Base-by-base conservation (phyloP, 116 monocot species). In the Iris pallida region DNA sequence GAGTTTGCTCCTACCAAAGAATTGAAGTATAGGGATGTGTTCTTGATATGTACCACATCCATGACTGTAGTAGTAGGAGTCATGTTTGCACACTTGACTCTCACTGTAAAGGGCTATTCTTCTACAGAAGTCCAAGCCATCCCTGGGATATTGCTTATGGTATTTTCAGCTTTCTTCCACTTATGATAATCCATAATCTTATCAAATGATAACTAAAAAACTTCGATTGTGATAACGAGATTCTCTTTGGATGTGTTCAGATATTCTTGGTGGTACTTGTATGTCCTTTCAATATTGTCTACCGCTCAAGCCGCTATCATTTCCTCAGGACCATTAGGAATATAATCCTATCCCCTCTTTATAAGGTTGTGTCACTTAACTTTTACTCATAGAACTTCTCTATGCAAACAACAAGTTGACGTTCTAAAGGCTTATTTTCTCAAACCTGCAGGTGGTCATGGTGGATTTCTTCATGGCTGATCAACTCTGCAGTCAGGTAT, bases 391-490 rank as follows among this genome's bases (percentile, higher is more conserved):
- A 16, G 30, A 8, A 44, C 53, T 43, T 61, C 4, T 47, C 2
- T 16, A 55, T 62, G 18, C 20, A 20, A n/a, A 55, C 13, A 70
- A 4, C 68, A 42, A 55, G 48, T 70, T 59, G 48, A 18, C 47
- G 16, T 10, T 15, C 67, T 54, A 55, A 67, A 49, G 53, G 41
- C 49, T 67, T 54, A 53, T 55, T 7, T 46, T 67, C 43, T 16
- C 46, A 9, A 44, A 64, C 41, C 53, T 75, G 54, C 76, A 97
- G 97, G 99, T 99, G 42, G 86, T 90, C 7, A 99, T 99, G 99
- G 88, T 93, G 13, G 99, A 99, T 54, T 99, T 99, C 82, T 99
- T 99, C 84, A 93, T 99, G 99, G 99, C 90, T n/a, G 99, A 99
- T 86, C 99, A 99, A 55, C 83, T 99, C 11, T 99, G 99, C 71